Conservation (phyloP, 2,329 filamentous ascomycete genomes). For the Trichoderma oligosporum region DNA sequence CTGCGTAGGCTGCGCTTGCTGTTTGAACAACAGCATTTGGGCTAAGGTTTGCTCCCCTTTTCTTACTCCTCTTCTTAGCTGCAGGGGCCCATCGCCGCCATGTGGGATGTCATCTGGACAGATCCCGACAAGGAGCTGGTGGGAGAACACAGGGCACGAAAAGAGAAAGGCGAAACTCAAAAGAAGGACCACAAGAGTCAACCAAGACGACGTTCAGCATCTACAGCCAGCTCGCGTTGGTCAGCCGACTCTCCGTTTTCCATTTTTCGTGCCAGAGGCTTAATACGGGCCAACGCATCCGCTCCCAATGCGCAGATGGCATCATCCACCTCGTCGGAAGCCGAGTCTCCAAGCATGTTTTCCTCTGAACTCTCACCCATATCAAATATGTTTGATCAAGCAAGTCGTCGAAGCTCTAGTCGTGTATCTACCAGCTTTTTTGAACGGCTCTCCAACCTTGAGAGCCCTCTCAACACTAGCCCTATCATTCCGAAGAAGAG, state of each 20-base stretch:
- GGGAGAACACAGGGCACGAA: conserved; percentile 50
- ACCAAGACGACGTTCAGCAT: conserved; percentile 36
- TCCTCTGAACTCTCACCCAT: conserved; percentile 28
- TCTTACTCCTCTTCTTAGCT: background rate
- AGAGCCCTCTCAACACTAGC: conserved; percentile 2
- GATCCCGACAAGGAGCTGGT: conserved; percentile 52
- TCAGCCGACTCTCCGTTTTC: conserved; percentile 40
- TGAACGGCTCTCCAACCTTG: background rate
- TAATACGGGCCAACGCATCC: conserved; percentile 25
- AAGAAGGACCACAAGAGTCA: conserved; percentile 25
- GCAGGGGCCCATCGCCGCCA: conserved; percentile 28
- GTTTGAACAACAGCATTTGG: background rate
- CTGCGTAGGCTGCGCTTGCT: background rate
- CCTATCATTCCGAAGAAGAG: background rate
- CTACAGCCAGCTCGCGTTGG: conserved; percentile 43
- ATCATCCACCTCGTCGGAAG: conserved; percentile 25
- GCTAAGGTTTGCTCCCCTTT: background rate
- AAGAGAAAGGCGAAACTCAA: conserved; percentile 35
- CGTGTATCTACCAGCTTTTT: conserved; percentile 14
- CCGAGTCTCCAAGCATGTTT: conserved; percentile 26
- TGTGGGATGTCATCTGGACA: conserved; percentile 60
- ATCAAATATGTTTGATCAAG: conserved; percentile 26
- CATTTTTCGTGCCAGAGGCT: conserved; percentile 42
- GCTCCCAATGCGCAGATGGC: conserved; percentile 22
- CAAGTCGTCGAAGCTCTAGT: conserved; percentile 28